A percentile compares a stretch with the other conserved stretches of the same genome.
phyloP scores from a whole-genome alignment of 116 monocot species.

The Trichopus zeylanicus region DNA sequence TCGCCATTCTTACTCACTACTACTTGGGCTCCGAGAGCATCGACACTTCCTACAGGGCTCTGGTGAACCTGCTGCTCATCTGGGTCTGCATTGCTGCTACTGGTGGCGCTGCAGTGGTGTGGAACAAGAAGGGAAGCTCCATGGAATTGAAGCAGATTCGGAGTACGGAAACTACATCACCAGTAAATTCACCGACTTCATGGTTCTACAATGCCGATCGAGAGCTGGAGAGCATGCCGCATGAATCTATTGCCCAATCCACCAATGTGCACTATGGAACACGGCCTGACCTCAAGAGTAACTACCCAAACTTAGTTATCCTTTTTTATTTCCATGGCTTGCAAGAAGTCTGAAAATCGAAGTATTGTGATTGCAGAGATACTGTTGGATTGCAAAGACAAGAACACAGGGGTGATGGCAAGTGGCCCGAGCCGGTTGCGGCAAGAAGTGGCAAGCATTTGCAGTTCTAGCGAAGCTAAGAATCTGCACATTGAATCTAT shows the following conservation, averaged over 20 bases:
- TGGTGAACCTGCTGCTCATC: slow-evolving; percentile 44
- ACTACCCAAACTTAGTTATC: not conserved
- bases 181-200: slow-evolving; percentile 18
- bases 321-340: not conserved
- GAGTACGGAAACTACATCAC: slow-evolving; percentile 15
- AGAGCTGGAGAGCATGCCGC: slow-evolving; percentile 54
- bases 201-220: slow-evolving; percentile 22
- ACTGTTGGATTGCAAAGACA: slow-evolving; percentile 18
- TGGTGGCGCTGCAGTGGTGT: slow-evolving; percentile 30
- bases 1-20: slow-evolving; percentile 15
- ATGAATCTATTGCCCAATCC: slow-evolving; percentile 28
- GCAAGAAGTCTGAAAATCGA: not conserved
- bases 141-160: slow-evolving; percentile 27
- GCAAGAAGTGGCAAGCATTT: slow-evolving; percentile 41
- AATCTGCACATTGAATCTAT: slow-evolving; percentile 56
- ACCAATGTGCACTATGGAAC: slow-evolving; percentile 41
- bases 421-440: slow-evolving; percentile 42
- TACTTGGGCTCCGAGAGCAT: slow-evolving; percentile 39
- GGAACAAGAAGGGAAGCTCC: slow-evolving; percentile 36
- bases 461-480: slow-evolving; percentile 19
- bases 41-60: slow-evolving; percentile 15
- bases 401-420: slow-evolving; percentile 37
- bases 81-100: slow-evolving; percentile 23
- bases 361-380: slow-evolving; percentile 23
- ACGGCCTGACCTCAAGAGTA: slow-evolving; percentile 69